A percentile compares a stretch with the other conserved stretches of the same genome.
Evolutionary conservation across 495 filamentous ascomycete genomes (phyloP).

Genomic region (Xylaria acuta): DNA sequence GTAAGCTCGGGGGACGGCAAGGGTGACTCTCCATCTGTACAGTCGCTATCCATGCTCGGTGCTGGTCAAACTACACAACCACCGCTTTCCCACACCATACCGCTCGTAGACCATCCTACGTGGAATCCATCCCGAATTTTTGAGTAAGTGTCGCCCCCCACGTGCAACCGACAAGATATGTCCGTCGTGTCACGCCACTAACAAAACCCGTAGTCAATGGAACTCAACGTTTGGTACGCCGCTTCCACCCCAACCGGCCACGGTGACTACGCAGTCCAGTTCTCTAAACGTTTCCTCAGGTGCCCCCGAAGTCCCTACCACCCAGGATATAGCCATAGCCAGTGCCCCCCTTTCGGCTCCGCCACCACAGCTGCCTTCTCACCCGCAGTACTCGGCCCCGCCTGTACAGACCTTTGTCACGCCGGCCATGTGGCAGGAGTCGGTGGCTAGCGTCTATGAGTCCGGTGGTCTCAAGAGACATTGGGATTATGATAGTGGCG

Average conservation of each 20-base stretch:
- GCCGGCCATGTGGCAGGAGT: constrained; percentile 95
- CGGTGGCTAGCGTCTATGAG: constrained; percentile 87
- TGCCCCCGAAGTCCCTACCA: constrained; percentile 56
- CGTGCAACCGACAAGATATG: constrained; percentile 2
- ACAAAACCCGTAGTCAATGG: constrained; percentile 72
- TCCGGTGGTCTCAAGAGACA: constrained; percentile 72
- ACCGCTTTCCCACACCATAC: constrained; percentile 55
- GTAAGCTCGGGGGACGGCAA: constrained; percentile 75
- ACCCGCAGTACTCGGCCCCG: constrained; percentile 58
- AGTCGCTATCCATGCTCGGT: constrained; percentile 78
- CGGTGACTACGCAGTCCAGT: constrained; percentile 47
- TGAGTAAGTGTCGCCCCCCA: constrained; percentile 66
- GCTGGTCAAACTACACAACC: constrained; percentile 55
- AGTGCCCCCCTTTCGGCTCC: constrained; percentile 58
- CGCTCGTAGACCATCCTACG: constrained; percentile 69
- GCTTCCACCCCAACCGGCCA: constrained; percentile 50
- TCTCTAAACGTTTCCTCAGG: constrained; percentile 53
- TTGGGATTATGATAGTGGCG: constrained; percentile 64
- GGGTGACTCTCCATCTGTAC: constrained; percentile 79
- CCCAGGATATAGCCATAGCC: constrained; percentile 58
- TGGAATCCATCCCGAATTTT: constrained; percentile 97
- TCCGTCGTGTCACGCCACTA: constrained; percentile 31
- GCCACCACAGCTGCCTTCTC: constrained; percentile 55
- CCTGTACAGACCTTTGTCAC: constrained; percentile 74
- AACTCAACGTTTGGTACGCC: constrained; percentile 85